Evolutionary conservation across 257 asterid species (phyloP).

Genomic region (Plantago ovata): DNA sequence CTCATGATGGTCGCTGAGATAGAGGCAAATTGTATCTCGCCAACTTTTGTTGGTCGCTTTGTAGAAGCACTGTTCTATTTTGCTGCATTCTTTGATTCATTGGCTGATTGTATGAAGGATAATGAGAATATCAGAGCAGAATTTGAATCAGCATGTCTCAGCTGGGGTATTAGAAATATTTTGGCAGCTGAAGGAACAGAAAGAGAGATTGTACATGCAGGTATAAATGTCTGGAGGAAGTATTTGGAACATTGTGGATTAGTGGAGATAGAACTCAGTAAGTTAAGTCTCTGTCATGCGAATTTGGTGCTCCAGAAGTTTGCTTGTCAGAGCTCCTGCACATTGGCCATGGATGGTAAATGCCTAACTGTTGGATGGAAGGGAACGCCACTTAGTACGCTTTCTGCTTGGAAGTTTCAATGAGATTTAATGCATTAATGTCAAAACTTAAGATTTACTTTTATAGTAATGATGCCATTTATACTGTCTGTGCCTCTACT

Average conservation of each 20-base stretch:
- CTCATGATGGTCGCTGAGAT: constrained; percentile 33
- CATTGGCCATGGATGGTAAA: constrained; percentile 34
- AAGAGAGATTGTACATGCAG: constrained; percentile 37
- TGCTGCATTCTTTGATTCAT: constrained; percentile 37
- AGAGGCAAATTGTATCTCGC: constrained; percentile 40
- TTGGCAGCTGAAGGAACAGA: constrained; percentile 38
- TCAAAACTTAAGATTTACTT: not conserved
- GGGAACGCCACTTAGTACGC: constrained; percentile 35
- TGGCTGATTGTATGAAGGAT: constrained; percentile 41
- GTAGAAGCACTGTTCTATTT: constrained; percentile 36
- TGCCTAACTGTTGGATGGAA: constrained; percentile 48
- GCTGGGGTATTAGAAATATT: constrained; percentile 30
- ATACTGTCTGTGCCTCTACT: not conserved
- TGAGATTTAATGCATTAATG: not conserved
- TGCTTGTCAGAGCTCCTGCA: constrained; percentile 31
- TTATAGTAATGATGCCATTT: not conserved
- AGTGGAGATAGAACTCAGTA: constrained; percentile 35
- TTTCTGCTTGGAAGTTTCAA: constrained; percentile 43
- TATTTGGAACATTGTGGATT: constrained; percentile 32
- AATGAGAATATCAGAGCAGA: constrained; percentile 25
- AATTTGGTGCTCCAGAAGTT: constrained; percentile 28
- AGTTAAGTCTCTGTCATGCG: constrained; percentile 29
- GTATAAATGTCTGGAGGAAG: constrained; percentile 34
- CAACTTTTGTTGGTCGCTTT: constrained; percentile 38
- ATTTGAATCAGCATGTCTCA: constrained; percentile 27